Conservation (phyloP, 129 eudicot species). For the Centaurea solstitialis region DNA sequence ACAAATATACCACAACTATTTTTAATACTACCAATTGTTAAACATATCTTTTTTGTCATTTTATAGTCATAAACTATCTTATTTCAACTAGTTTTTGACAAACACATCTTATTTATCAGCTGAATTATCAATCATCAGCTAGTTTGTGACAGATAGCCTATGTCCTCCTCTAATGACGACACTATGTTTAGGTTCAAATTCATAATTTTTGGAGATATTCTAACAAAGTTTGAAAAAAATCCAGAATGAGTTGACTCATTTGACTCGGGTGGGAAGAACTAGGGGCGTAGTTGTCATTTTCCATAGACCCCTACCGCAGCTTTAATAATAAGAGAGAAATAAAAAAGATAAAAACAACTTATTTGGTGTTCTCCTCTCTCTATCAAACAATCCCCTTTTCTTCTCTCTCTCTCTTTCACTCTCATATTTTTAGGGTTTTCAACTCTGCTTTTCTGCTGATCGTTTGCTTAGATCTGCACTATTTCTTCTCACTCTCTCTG, state of each 20-base stretch:
- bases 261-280: slow-evolving; percentile 9
- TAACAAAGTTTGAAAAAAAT: too few species aligned
- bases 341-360: slow-evolving; percentile 19
- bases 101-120: too few species aligned
- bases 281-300: slow-evolving; percentile 36
- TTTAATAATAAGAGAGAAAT: slow-evolving; percentile 25
- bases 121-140: too few species aligned
- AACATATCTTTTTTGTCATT: too few species aligned
- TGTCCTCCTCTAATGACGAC: too few species aligned
- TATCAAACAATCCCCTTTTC: slow-evolving; percentile 1
- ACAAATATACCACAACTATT: too few species aligned
- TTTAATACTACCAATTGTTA: too few species aligned
- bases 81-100: too few species aligned
- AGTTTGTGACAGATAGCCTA: too few species aligned
- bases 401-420: slow-evolving; percentile 10
- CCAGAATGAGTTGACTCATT: slow-evolving; percentile 23
- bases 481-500: background rate
- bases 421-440: slow-evolving; percentile 29
- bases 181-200: too few species aligned
- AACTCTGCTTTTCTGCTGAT: slow-evolving; percentile 9
- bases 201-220: too few species aligned
- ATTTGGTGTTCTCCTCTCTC: slow-evolving; percentile 13
- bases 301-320: slow-evolving; percentile 23
- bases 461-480: slow-evolving; percentile 30
- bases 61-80: too few species aligned